A percentile compares a stretch with the other conserved stretches of the same genome.
Evolutionary conservation across 495 filamentous ascomycete genomes (phyloP).

Genomic region (Glonium stellatum): DNA sequence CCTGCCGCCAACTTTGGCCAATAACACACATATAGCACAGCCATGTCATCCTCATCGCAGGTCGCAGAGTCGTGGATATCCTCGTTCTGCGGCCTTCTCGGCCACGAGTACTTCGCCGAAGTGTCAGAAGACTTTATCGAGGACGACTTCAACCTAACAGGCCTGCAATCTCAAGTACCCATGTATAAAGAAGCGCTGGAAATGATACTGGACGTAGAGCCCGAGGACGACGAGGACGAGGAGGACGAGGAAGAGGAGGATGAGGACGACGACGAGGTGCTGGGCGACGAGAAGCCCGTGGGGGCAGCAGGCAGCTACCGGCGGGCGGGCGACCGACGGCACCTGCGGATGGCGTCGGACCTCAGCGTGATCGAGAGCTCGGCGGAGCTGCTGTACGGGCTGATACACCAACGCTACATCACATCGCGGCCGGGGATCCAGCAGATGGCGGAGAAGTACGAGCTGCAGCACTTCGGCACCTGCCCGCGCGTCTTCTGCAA

Average conservation of each 20-base stretch:
- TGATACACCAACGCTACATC: slow-evolving; percentile 98
- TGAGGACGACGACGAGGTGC: slow-evolving; percentile 55
- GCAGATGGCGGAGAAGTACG: slow-evolving; percentile 99
- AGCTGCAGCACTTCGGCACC: slow-evolving; percentile 85
- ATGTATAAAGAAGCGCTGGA: slow-evolving; percentile 98
- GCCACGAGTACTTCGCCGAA: slow-evolving; percentile 98
- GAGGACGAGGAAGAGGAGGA: slow-evolving; percentile 64
- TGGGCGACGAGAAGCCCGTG: slow-evolving; percentile 34
- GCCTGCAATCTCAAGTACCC: slow-evolving; percentile 86
- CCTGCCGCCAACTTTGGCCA: neutral
- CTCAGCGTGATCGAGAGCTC: slow-evolving; percentile 92
- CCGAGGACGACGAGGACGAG: slow-evolving; percentile 84
- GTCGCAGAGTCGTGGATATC: slow-evolving; percentile 94
- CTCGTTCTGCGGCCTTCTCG: slow-evolving; percentile 88
- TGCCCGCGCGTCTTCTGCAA: slow-evolving; percentile 89
- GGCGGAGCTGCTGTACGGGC: slow-evolving; percentile 91
- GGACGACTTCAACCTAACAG: slow-evolving; percentile 98
- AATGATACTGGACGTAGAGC: slow-evolving; percentile 98
- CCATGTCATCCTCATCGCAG: slow-evolving; percentile 63
- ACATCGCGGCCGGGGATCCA: slow-evolving; percentile 95
- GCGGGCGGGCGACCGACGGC: slow-evolving; percentile 60
- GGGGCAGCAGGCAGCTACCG: slow-evolving; percentile 41
- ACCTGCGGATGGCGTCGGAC: slow-evolving; percentile 83
- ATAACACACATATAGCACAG: neutral
- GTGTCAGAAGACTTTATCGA: slow-evolving; percentile 99